phyloP scores from a whole-genome alignment of 805 yeast species.

The Candida tibetensis region DNA sequence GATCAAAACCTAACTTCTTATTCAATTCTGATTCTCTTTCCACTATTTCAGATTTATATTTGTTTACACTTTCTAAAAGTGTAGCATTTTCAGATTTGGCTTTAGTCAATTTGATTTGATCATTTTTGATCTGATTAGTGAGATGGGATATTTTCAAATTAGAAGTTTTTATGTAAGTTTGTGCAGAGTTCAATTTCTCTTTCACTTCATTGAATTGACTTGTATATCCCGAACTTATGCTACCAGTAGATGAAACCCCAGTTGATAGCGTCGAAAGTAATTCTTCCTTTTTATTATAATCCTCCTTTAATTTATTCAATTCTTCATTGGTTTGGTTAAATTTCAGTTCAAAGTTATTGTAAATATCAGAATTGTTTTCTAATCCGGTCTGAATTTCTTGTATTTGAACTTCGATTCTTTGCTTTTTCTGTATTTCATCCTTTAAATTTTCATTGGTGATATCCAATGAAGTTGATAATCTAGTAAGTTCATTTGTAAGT shows the following conservation, averaged over 20 bases:
- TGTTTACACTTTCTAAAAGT: slow-evolving; percentile 42
- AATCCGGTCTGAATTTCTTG: slow-evolving; percentile 30
- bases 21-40: slow-evolving; percentile 42
- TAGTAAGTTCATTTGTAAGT: slow-evolving; percentile 60
- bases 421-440: slow-evolving; percentile 48
- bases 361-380: slow-evolving; percentile 34
- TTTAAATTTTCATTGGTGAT: slow-evolving; percentile 54
- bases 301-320: slow-evolving; percentile 46
- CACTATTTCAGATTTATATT: slow-evolving; percentile 36
- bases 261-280: slow-evolving; percentile 77
- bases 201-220: slow-evolving; percentile 68
- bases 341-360: slow-evolving; percentile 42
- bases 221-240: slow-evolving; percentile 70
- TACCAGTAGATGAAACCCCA: slow-evolving; percentile 84
- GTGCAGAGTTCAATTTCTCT: slow-evolving; percentile 49
- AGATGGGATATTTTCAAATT: slow-evolving; percentile 59
- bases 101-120: slow-evolving; percentile 45
- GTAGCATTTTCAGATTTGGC: slow-evolving; percentile 51
- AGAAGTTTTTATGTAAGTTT: slow-evolving; percentile 56
- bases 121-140: slow-evolving; percentile 47
- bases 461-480: slow-evolving; percentile 62
- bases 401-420: slow-evolving; percentile 31
- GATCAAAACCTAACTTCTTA: slow-evolving; percentile 54
- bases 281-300: slow-evolving; percentile 65
- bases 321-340: slow-evolving; percentile 42